phyloP scores from a whole-genome alignment of 2,329 filamentous ascomycete genomes.

The Diatrype stigma region DNA sequence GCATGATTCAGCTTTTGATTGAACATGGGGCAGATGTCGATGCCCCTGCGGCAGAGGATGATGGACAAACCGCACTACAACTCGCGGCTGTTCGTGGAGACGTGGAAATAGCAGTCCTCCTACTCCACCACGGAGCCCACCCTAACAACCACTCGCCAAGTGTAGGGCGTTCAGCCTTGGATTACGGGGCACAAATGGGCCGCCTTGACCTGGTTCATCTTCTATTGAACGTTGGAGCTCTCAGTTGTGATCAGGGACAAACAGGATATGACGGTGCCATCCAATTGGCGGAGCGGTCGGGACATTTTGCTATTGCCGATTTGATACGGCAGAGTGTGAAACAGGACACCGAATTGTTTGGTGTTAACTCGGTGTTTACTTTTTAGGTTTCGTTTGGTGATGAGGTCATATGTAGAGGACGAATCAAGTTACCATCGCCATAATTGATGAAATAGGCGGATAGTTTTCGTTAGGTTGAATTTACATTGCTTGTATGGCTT shows the following conservation, averaged over 20 bases:
- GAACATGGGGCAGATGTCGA: slow-evolving; percentile 8
- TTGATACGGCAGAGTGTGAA: no score
- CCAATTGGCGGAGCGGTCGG: no score
- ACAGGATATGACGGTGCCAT: slow-evolving; percentile 13
- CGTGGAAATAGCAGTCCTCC: slow-evolving; percentile 8
- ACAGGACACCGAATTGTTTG: no score
- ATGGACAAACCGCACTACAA: slow-evolving; percentile 8
- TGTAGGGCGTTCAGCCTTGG: slow-evolving; percentile 1
- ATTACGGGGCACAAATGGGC: neutral
- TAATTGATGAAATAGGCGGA: no score
- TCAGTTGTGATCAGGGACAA: slow-evolving; percentile 6
- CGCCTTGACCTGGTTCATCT: slow-evolving; percentile 13
- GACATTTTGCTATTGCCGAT: no score
- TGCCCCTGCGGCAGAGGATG: neutral
- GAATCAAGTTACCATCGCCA: no score
- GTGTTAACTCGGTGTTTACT: no score
- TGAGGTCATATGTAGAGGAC: no score
- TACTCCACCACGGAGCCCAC: slow-evolving; percentile 11
- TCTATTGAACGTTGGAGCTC: slow-evolving; percentile 10
- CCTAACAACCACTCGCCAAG: slow-evolving; percentile 1
- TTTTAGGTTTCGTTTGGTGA: no score
- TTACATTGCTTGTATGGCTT: no score
- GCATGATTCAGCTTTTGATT: slow-evolving; percentile 4
- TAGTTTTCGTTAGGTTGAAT: no score
- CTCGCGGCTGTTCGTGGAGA: slow-evolving; percentile 2